phyloP scores from a whole-genome alignment of 148 eudicot species.

The Rhododendron vialii region DNA sequence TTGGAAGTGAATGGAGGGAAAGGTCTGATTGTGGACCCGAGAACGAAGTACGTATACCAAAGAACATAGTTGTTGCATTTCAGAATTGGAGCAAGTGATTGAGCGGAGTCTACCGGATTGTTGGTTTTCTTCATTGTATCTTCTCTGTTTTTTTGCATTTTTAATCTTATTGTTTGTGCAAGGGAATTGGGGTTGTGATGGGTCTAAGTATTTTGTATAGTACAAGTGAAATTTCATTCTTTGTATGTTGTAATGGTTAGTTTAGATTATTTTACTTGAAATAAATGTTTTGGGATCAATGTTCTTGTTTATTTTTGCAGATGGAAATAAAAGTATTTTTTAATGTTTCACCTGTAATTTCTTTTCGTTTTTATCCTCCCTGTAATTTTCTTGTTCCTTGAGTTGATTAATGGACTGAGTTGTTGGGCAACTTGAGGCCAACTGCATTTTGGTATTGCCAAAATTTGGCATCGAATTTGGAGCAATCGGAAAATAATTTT shows the following conservation, averaged over 20 bases:
- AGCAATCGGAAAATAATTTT: too few species aligned
- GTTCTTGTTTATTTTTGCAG: neutral
- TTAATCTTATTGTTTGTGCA: neutral
- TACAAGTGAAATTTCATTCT: neutral
- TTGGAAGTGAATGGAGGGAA: constrained; percentile 96
- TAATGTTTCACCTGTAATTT: neutral
- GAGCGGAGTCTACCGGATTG: neutral
- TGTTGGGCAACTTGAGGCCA: too few species aligned
- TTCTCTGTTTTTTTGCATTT: too few species aligned
- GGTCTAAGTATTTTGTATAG: neutral
- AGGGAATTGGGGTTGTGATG: neutral
- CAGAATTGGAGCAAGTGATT: neutral
- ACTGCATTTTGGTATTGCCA: too few species aligned
- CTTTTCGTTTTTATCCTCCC: neutral
- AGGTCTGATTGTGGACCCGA: constrained; percentile 84
- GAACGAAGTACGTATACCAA: constrained; percentile 87
- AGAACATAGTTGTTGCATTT: constrained; percentile 35
- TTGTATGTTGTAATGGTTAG: neutral
- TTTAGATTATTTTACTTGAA: neutral
- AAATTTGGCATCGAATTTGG: too few species aligned
- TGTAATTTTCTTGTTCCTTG: neutral
- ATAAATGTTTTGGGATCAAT: neutral
- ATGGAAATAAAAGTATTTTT: neutral
- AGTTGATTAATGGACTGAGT: neutral
- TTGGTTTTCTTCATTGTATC: neutral